Base-by-base conservation (phyloP, 352 stramenopile genomes). In the Pythium phragmitis region DNA sequence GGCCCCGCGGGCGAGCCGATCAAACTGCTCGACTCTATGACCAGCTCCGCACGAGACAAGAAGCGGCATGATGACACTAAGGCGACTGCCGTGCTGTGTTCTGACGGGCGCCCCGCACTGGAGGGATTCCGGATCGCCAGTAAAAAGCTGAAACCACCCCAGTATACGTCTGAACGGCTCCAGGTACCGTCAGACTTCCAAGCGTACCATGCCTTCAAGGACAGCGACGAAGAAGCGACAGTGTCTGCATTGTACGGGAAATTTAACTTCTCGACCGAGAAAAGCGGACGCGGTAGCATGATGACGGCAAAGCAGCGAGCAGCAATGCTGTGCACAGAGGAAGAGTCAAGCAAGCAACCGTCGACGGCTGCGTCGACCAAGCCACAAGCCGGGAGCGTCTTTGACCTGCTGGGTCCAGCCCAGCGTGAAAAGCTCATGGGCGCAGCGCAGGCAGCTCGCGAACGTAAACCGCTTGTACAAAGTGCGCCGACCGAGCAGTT, bases 281-380 rank as follows among this genome's bases (percentile, higher is more conserved):
- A 72, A 54, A 33, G 58, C 13, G 77, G 60, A 1, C 79, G 61
- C 49, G 41, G 67, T 2, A 67, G 64, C 12, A 36, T 75, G 28
- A 75, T 89, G 51, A 91, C 85, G 16, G 80, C 75, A 12, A 80
- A 71, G 39, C 72, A 89, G 23, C 76, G 82, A 14, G 68, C 79
- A 23, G 58, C 39, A 30, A 36, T 91, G 7, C 63, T 92, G 3
- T 62, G 63, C 19, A 77, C 17, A 30, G 28, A 54, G 1, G 33
- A 28, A 41, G 39, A 4, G 45, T 17, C 42, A 33, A 23, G 2
- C 23, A 43, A 6, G 7, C 13, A 4, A 14, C 9, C 19, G 23
- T 21, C 28, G 28, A 54, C 28, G 26, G 37, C 9, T n/a, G 43
- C n/a, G 42, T 12, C 13, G 48, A 2, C 14, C 45, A 57, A 28